Evolutionary conservation across 1,284 basidiomycete species (phyloP).

Genomic region (Neolentinus lepideus): DNA sequence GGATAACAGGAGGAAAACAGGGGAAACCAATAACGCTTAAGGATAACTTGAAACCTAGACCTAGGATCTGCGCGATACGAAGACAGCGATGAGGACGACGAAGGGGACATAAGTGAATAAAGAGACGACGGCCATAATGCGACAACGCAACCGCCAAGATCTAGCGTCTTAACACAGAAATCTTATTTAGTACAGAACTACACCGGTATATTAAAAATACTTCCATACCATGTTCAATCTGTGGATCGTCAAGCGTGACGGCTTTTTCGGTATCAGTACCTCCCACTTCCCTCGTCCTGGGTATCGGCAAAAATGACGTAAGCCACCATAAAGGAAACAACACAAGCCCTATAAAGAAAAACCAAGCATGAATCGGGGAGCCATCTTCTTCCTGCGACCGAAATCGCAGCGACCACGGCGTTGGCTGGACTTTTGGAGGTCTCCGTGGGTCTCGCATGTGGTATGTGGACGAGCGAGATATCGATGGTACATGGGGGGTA

Average conservation of each 20-base stretch:
- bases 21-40: background rate
- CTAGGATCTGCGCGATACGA: conserved; percentile 32
- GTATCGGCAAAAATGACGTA: conserved; percentile 52
- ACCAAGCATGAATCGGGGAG: conserved; percentile 65
- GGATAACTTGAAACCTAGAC: background rate
- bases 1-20: background rate
- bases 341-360: conserved; percentile 68
- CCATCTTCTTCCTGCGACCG: conserved; percentile 46
- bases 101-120: conserved; percentile 73
- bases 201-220: conserved; percentile 1
- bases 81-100: conserved; percentile 63
- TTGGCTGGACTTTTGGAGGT: conserved; percentile 48
- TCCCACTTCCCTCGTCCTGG: conserved; percentile 53
- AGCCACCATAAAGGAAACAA: conserved; percentile 75
- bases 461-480: conserved; percentile 45
- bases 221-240: conserved; percentile 62
- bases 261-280: conserved; percentile 58
- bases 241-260: conserved; percentile 68
- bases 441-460: conserved; percentile 75
- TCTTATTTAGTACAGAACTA: conserved; percentile 1
- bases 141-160: conserved; percentile 66
- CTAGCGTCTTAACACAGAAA: conserved; percentile 46
- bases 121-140: conserved; percentile 58
- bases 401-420: conserved; percentile 53
- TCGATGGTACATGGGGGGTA: conserved; percentile 67